Conservation (phyloP, 208 protist genomes). For the Acanthamoeba royreba region DNA sequence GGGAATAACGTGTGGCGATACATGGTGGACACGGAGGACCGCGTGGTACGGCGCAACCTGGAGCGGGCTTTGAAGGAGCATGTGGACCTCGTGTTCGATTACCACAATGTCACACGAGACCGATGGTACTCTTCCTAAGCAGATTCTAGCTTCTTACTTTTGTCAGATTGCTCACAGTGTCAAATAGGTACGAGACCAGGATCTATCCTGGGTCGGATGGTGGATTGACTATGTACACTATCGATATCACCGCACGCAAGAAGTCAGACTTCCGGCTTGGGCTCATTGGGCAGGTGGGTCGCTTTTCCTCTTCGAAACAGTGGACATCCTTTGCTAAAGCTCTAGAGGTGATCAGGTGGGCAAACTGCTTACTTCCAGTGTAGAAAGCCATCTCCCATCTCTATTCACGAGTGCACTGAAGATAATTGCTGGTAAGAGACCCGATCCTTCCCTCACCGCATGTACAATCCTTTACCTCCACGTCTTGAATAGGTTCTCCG, state of each 20-base stretch:
- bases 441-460: neutral
- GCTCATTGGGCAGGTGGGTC: neutral
- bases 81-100: neutral
- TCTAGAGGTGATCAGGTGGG: neutral
- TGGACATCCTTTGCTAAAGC: neutral
- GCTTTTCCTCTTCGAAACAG: too few relatives aligned
- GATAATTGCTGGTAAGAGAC: neutral
- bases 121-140: neutral
- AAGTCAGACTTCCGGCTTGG: neutral
- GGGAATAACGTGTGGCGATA: constrained; percentile 4
- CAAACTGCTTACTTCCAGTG: neutral
- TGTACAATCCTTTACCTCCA: neutral
- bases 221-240: neutral
- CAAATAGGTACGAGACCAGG: neutral
- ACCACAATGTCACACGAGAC: neutral
- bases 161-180: neutral
- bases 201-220: neutral
- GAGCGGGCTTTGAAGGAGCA: neutral
- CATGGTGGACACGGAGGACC: constrained; percentile 8
- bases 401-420: neutral
- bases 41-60: neutral
- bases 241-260: neutral
- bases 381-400: neutral
- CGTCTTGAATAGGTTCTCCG: neutral
- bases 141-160: neutral